These are phyloP conservation scores for Rhizopogon vinicolor DNA, from an alignment of 768 basidiomycete species.

Conservation along the genomic window DNA sequence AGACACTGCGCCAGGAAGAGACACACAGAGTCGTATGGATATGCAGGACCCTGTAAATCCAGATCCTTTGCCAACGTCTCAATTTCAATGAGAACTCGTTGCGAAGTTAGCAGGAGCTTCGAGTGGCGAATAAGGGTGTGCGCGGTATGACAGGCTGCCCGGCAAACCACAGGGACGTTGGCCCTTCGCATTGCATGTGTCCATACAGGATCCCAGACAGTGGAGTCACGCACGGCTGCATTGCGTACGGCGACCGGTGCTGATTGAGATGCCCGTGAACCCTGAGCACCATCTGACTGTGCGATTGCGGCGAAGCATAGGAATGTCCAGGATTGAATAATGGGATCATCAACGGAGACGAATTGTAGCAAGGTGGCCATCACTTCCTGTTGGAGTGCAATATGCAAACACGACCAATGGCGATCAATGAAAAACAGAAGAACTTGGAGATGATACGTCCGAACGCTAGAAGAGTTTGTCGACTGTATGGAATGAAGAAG, in stretches of 20 bases:
- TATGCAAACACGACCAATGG: conserved; percentile 66
- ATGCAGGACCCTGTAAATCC: conserved; percentile 85
- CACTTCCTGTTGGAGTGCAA: conserved; percentile 51
- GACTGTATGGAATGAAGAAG: conserved; percentile 48
- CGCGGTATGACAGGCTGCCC: conserved; percentile 75
- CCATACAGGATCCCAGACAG: conserved; percentile 84
- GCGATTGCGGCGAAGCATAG: conserved; percentile 75
- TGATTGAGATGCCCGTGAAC: conserved; percentile 1
- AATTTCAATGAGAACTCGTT: conserved; percentile 65
- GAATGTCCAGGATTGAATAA: conserved; percentile 82
- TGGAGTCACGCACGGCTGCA: conserved; percentile 9
- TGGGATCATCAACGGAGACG: conserved; percentile 57
- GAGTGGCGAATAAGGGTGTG: conserved; percentile 46
- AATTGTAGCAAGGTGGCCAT: conserved; percentile 52
- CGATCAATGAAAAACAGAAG: conserved; percentile 82
- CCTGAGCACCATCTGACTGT: conserved; percentile 33
- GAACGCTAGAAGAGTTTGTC: conserved; percentile 25
- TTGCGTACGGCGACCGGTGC: neutral
- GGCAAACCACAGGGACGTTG: conserved; percentile 62
- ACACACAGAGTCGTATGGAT: conserved; percentile 89
- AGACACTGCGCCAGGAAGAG: conserved; percentile 69
- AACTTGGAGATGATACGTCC: conserved; percentile 60
- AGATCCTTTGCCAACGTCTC: conserved; percentile 78
- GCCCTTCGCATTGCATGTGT: conserved; percentile 73
- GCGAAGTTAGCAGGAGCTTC: conserved; percentile 43